These are phyloP conservation scores for Starmerella sp. DNA, from an alignment of 805 yeast species.

Conservation along the genomic window DNA sequence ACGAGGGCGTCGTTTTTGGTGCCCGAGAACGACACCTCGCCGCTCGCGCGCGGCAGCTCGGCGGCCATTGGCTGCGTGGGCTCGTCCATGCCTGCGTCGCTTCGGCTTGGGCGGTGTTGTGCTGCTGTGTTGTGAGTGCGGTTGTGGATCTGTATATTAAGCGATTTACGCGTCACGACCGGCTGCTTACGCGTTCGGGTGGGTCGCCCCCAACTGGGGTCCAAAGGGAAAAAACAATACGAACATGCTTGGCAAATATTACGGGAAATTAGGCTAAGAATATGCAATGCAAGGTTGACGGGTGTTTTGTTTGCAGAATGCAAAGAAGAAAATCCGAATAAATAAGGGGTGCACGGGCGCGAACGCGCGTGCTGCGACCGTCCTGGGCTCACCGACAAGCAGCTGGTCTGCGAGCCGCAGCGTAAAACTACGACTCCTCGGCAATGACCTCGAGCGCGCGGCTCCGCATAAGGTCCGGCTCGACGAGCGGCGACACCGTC, in stretches of 20 bases:
- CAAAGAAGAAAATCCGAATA: too few species aligned
- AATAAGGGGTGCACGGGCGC: too few species aligned
- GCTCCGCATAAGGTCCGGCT: background rate
- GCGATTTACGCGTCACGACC: background rate
- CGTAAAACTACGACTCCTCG: conserved; percentile 6
- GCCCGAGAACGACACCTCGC: conserved; percentile 17
- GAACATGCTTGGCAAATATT: too few species aligned
- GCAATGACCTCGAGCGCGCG: conserved; percentile 8
- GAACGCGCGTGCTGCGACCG: too few species aligned
- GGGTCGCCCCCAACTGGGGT: background rate
- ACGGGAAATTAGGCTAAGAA: too few species aligned
- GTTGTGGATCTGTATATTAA: background rate
- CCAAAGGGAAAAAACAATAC: too few species aligned
- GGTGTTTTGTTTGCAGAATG: too few species aligned
- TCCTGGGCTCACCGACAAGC: too few species aligned
- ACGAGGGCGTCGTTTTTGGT: conserved; percentile 16
- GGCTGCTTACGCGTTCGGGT: background rate
- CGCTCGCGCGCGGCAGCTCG: conserved; percentile 16
- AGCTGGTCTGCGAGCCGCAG: too few species aligned
- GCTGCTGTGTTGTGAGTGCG: background rate
- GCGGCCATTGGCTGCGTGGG: conserved; percentile 24
- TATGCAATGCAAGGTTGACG: too few species aligned
- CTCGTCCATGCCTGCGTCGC: conserved; percentile 13
- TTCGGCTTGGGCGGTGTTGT: background rate
- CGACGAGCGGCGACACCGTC: background rate